phyloP scores from a whole-genome alignment of 441 rosid species.

The Populus tomentosa region DNA sequence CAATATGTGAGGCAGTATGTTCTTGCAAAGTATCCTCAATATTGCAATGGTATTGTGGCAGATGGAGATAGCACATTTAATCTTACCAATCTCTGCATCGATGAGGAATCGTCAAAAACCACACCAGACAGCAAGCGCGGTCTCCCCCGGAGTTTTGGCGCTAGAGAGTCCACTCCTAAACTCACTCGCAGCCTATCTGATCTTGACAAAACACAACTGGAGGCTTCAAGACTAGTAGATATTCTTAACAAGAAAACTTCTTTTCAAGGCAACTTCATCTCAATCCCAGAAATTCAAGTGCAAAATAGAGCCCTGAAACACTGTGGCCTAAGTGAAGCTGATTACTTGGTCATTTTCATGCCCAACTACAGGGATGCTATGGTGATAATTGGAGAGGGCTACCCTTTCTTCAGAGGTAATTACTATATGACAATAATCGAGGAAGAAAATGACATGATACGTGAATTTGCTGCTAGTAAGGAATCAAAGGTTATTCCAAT shows the following conservation, averaged over 20 bases:
- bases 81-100: conserved; percentile 30
- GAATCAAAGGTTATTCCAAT: conserved; percentile 54
- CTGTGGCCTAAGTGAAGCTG: conserved; percentile 51
- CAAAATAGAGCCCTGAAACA: conserved; percentile 50
- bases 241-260: conserved; percentile 54
- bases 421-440: conserved; percentile 47
- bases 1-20: conserved; percentile 58
- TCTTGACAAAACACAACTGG: conserved; percentile 45
- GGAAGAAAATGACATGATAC: conserved; percentile 38
- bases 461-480: conserved; percentile 44
- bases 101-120: conserved; percentile 38
- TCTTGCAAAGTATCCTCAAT: conserved; percentile 63
- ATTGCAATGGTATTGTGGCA: conserved; percentile 45
- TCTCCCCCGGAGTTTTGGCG: conserved; percentile 24
- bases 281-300: conserved; percentile 66
- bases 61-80: conserved; percentile 26
- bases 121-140: conserved; percentile 25
- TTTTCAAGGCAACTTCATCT: conserved; percentile 24
- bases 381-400: conserved; percentile 35
- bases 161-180: conserved; percentile 29
- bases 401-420: conserved; percentile 61
- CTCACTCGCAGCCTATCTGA: conserved; percentile 31
- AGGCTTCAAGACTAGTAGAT: conserved; percentile 49
- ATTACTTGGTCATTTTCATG: conserved; percentile 48
- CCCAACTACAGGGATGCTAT: conserved; percentile 29